Evolutionary conservation across 2,329 filamentous ascomycete species (phyloP).

Genomic region (Aphanoascus verrucosus): DNA sequence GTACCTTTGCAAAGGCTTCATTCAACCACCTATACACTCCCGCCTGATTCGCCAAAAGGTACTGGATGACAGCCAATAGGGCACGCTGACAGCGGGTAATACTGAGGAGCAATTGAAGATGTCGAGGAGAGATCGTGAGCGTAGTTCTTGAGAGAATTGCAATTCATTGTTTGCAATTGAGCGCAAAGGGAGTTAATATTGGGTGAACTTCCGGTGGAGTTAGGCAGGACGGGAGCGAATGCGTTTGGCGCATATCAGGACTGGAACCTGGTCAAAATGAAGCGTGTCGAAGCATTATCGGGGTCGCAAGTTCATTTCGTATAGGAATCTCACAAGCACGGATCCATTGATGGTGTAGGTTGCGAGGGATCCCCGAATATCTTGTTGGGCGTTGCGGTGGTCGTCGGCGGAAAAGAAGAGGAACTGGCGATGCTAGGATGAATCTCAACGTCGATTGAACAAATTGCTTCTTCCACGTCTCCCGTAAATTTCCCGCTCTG

Average conservation of each 20-base stretch:
- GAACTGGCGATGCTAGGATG: not conserved
- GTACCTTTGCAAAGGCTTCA: constrained; percentile 11
- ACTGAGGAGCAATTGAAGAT: constrained; percentile 13
- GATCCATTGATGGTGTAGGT: constrained; percentile 3
- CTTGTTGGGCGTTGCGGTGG: not conserved
- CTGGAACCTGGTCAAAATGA: not conserved
- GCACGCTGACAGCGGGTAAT: constrained; percentile 20
- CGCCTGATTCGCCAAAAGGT: constrained; percentile 10
- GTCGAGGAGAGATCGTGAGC: constrained; percentile 20
- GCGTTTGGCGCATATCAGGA: constrained; percentile 4
- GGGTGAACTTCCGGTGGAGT: not conserved
- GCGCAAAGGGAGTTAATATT: constrained; percentile 9
- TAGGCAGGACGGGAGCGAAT: not conserved
- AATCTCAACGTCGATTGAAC: not conserved
- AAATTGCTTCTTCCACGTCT: constrained; percentile 5
- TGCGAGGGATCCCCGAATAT: not conserved
- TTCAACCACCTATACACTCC: constrained; percentile 5
- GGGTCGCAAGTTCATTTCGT: constrained; percentile 5
- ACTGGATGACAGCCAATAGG: constrained; percentile 16
- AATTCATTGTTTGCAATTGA: constrained; percentile 29
- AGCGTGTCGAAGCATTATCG: not conserved
- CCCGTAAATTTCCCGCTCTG: not conserved
- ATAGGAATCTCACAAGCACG: not conserved
- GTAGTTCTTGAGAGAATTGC: constrained; percentile 18
- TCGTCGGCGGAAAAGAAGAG: not conserved